A percentile compares a stretch with the other conserved stretches of the same genome.
Conservation (phyloP, 1,284 basidiomycete species). For the Moesziomyces sp. region DNA sequence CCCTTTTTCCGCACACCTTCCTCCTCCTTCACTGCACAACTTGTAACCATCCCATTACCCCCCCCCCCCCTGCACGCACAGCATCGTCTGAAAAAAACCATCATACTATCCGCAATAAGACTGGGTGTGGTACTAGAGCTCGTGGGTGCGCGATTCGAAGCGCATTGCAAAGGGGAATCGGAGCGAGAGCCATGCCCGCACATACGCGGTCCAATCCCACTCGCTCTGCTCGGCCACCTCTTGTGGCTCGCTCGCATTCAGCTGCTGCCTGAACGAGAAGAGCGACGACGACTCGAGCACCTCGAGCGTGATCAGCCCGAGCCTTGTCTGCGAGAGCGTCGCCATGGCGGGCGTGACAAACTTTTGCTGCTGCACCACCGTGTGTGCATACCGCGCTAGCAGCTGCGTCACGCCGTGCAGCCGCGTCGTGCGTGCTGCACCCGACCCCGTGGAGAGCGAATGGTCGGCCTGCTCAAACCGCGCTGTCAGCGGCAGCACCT, state of each 20-base stretch:
- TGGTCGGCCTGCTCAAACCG: constrained; percentile 7
- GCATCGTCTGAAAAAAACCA: too few relatives aligned
- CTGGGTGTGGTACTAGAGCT: constrained; percentile 5
- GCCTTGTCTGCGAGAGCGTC: constrained; percentile 6
- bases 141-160: constrained; percentile 11
- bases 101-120: too few relatives aligned
- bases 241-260: neutral
- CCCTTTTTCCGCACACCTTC: neutral
- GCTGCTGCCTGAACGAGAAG: constrained; percentile 20
- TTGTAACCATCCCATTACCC: too few relatives aligned
- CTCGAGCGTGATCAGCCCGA: constrained; percentile 8
- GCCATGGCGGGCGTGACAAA: constrained; percentile 5
- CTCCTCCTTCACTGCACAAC: neutral
- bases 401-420: constrained; percentile 6
- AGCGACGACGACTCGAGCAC: constrained; percentile 11
- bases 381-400: constrained; percentile 22
- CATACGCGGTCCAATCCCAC: constrained; percentile 17
- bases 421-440: neutral
- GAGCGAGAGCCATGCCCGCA: constrained; percentile 24
- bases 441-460: neutral
- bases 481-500: constrained; percentile 6
- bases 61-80: too few relatives aligned
- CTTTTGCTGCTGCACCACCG: constrained; percentile 8
- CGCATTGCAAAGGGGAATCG: constrained; percentile 23
- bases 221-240: neutral